phyloP scores from a whole-genome alignment of 2,329 filamentous ascomycete genomes.

The Coniella lustricola region DNA sequence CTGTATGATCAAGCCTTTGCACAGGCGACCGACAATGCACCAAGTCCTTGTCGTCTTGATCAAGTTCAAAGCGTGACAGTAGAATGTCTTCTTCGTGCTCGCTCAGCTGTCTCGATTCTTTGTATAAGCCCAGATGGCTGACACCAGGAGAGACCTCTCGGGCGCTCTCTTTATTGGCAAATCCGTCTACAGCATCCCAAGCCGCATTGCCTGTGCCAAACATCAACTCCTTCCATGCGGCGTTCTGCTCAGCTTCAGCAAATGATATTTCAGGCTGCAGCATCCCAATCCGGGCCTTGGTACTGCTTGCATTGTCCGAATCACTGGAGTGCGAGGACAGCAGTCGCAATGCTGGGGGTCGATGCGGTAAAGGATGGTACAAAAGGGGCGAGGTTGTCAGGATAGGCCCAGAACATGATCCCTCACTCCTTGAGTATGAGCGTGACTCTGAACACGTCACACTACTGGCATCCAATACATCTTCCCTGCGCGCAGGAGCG shows the following conservation, averaged over 20 bases:
- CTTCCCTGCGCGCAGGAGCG: too few relatives aligned
- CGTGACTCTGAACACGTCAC: not conserved
- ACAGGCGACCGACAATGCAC: not conserved
- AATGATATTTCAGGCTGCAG: conserved; percentile 13
- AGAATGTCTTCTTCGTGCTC: not conserved
- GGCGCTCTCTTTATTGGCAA: not conserved
- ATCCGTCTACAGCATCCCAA: not conserved
- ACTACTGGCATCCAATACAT: not conserved
- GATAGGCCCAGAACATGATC: not conserved
- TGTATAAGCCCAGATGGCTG: conserved; percentile 4
- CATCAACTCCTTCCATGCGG: conserved; percentile 22
- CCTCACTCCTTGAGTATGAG: not conserved
- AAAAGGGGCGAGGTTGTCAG: conserved; percentile 9
- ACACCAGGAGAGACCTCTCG: conserved; percentile 8
- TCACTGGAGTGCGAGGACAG: conserved; percentile 7
- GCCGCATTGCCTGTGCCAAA: conserved; percentile 9
- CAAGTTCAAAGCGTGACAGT: not conserved
- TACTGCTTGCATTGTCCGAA: conserved; percentile 20
- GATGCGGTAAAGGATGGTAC: conserved; percentile 19
- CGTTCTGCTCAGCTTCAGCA: conserved; percentile 20
- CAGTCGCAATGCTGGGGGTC: conserved; percentile 4
- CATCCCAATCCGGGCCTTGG: conserved; percentile 20
- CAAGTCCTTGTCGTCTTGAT: not conserved
- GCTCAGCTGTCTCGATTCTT: not conserved
- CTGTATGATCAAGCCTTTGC: not conserved